Evolutionary conservation across 805 yeast species (phyloP), one percentile per base, ranked within the genome.

Genomic region (Maudiozyma turicensis): DNA sequence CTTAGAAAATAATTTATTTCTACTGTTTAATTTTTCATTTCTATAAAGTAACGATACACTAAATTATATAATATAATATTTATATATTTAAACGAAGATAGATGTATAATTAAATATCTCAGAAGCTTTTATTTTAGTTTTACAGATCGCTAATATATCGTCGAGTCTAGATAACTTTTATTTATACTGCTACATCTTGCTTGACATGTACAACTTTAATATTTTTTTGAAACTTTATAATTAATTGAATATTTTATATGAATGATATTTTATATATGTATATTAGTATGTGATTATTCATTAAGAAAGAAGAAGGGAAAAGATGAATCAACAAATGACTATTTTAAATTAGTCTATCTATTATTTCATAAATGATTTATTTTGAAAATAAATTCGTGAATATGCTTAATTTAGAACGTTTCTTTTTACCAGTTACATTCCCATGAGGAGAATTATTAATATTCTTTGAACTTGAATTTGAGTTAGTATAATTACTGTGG

Each of bases 371-470:
- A 43, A 31, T 14, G 29, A 40, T 45, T 34, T 50, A 48, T 43
- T 52, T 54, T 31, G 52, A 47, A 37, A 58, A 53, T 44, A 55
- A 44, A 34, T 52, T 56, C 28, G 55, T 52, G 15, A 54, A 52
- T 26, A 49, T 49, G 41, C 55, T 58, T 31, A 55, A 47, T 47
- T 55, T 57, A 20, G 64, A 58, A 45, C 52, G 56, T 38, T 51
- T 51, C 43, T 52, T 57, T 28, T 48, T 50, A 37, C 54, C 53
- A n/a, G 48, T 50, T 34, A 51, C 52, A 30, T 44, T 49, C 3
- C 39, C 32, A 39, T 9, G 11, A 28, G 30, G 11, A 28, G 26
- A 7, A 28, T 20, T 52, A 15, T 49, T 48, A 40, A 52, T 53
- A 26, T 47, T 48, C 15, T 38, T 38, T 7, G 26, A 6, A n/a